phyloP scores from a whole-genome alignment of 176 grass and related monocot genomes.

The Pharus latifolius region DNA sequence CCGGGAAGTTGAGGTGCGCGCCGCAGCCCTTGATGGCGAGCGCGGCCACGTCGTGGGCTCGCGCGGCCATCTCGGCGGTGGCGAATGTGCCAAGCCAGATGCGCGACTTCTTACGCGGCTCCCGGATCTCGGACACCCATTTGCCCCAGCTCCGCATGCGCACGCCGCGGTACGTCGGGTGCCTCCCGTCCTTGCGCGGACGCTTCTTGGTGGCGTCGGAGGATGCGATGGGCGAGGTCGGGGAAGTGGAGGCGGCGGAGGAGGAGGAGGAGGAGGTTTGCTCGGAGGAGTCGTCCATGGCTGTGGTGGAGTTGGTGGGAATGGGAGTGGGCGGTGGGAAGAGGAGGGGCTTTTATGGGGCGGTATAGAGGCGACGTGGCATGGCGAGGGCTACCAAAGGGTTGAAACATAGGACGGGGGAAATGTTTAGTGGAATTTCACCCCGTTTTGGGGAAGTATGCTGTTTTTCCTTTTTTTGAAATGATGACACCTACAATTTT shows the following conservation, averaged over 20 bases:
- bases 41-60: constrained; percentile 68
- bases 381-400: background rate
- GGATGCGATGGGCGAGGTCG: background rate
- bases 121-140: constrained; percentile 78
- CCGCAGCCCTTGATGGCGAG: constrained; percentile 50
- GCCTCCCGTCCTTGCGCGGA: constrained; percentile 32
- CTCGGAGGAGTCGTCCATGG: constrained; percentile 20
- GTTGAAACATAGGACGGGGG: background rate
- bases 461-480: background rate
- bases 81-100: constrained; percentile 70
- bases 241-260: background rate
- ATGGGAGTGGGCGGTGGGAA: background rate
- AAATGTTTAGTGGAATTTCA: too few species aligned
- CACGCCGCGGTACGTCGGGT: constrained; percentile 53
- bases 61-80: constrained; percentile 59
- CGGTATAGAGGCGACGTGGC: constrained; percentile 10
- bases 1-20: constrained; percentile 60
- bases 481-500: too few species aligned
- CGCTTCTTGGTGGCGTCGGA: constrained; percentile 14
- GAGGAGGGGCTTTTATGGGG: constrained; percentile 19
- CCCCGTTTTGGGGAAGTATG: background rate
- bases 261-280: background rate
- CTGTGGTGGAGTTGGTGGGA: background rate
- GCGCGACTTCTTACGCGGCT: constrained; percentile 68
- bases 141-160: constrained; percentile 69